These are phyloP conservation scores for Neoboletus magnificus DNA, from an alignment of 768 basidiomycete genomes.

Conservation along the genomic window DNA sequence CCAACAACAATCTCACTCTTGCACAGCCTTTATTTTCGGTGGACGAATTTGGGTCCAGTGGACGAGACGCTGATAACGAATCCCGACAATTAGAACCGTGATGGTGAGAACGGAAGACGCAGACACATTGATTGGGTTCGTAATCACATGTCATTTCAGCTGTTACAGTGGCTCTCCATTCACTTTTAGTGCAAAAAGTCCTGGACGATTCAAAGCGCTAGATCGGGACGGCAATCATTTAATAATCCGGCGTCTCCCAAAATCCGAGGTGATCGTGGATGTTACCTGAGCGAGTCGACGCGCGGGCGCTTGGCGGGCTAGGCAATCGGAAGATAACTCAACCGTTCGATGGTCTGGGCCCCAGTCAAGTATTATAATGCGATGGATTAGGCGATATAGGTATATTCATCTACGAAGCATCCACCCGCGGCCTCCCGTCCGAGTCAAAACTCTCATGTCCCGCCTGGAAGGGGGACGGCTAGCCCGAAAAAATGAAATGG, in stretches of 20 bases:
- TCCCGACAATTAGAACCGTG: neutral
- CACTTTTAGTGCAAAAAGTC: neutral
- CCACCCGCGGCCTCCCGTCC: conserved; percentile 9
- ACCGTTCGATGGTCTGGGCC: neutral
- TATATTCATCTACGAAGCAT: conserved; percentile 18
- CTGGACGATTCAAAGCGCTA: neutral
- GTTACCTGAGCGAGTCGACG: neutral
- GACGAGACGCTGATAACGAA: neutral
- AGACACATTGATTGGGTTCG: neutral
- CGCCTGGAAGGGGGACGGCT: neutral
- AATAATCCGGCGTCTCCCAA: conserved; percentile 12
- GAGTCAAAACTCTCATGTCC: conserved; percentile 6
- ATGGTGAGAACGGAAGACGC: conserved; percentile 16
- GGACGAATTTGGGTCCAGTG: neutral
- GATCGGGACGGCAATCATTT: conserved; percentile 19
- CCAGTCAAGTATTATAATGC: conserved; percentile 13
- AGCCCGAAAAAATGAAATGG: conserved; percentile 7
- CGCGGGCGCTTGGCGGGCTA: neutral
- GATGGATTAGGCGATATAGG: conserved; percentile 30
- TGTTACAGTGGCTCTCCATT: neutral
- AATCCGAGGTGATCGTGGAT: conserved; percentile 31
- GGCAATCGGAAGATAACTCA: neutral
- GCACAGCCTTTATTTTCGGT: conserved; percentile 4
- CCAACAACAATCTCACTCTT: neutral
- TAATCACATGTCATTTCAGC: neutral